Evolutionary conservation across 495 filamentous ascomycete genomes (phyloP).

Genomic region (Amniculicola lignicola): DNA sequence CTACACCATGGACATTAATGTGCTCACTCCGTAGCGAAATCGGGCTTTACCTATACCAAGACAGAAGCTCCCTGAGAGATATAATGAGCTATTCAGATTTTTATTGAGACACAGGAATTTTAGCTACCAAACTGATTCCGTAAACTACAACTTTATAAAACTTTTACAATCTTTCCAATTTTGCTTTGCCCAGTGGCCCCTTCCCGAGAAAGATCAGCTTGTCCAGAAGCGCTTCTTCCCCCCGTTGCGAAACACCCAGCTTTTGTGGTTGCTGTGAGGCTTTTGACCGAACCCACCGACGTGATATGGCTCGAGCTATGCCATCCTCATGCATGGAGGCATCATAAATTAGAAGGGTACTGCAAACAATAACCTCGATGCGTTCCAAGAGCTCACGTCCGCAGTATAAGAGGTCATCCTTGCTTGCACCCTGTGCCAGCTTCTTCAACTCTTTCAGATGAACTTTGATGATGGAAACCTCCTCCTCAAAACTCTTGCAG

Average conservation of each 20-base stretch:
- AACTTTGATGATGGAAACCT: slow-evolving; percentile 7
- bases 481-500: neutral
- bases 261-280: neutral
- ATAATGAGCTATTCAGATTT: too few relatives aligned
- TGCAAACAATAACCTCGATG: slow-evolving; percentile 31
- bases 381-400: slow-evolving; percentile 31
- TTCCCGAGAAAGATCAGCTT: slow-evolving; percentile 3
- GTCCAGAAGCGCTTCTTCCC: neutral
- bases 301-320: neutral
- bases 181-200: neutral
- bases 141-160: too few relatives aligned
- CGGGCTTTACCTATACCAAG: too few relatives aligned
- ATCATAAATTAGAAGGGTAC: slow-evolving; percentile 34
- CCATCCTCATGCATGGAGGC: slow-evolving; percentile 25
- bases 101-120: too few relatives aligned
- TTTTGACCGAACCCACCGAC: neutral
- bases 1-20: too few relatives aligned
- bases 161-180: too few relatives aligned
- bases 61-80: too few relatives aligned
- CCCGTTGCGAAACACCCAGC: neutral
- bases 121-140: too few relatives aligned
- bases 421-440: neutral
- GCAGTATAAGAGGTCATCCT: slow-evolving; percentile 30
- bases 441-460: slow-evolving; percentile 3
- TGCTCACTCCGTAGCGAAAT: too few relatives aligned